phyloP scores from a whole-genome alignment of 2,329 filamentous ascomycete species.

The Tolypocladium capitatum region DNA sequence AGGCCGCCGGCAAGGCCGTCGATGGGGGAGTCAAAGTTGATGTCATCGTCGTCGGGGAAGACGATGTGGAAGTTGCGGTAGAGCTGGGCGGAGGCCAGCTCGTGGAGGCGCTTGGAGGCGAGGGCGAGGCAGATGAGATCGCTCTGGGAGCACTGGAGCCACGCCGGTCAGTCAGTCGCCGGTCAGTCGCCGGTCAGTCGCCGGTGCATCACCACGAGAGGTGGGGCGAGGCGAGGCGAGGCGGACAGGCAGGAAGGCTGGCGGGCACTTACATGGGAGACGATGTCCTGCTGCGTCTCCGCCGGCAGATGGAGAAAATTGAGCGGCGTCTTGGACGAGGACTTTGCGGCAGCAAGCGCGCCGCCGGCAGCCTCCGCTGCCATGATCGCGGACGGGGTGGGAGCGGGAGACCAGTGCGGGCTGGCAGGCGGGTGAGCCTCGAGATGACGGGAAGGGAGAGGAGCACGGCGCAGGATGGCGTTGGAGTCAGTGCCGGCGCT shows the following conservation, averaged over 20 bases:
- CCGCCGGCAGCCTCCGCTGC: constrained; percentile 18
- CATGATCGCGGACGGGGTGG: constrained; percentile 15
- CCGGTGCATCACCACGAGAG: neutral
- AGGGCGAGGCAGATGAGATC: constrained; percentile 46
- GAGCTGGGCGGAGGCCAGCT: constrained; percentile 42
- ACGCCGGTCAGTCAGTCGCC: neutral
- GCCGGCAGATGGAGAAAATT: constrained; percentile 29
- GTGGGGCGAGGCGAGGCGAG: neutral
- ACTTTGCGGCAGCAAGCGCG: constrained; percentile 10
- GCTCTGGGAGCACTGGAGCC: constrained; percentile 31
- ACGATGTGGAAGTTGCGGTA: constrained; percentile 48
- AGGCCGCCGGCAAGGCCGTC: constrained; percentile 45
- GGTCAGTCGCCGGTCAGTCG: neutral
- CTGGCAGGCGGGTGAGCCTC: neutral
- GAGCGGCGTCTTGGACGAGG: constrained; percentile 9
- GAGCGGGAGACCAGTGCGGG: neutral
- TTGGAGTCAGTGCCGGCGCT: neutral
- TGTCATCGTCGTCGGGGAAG: constrained; percentile 46
- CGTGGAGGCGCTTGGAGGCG: constrained; percentile 43
- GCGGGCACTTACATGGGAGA: constrained; percentile 27
- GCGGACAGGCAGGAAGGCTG: neutral
- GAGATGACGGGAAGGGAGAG: neutral
- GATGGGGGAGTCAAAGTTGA: constrained; percentile 36
- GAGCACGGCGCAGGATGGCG: neutral
- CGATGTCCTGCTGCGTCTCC: constrained; percentile 36